Conservation (phyloP, 163 green algal genomes). For the Chloroidium sp. region DNA sequence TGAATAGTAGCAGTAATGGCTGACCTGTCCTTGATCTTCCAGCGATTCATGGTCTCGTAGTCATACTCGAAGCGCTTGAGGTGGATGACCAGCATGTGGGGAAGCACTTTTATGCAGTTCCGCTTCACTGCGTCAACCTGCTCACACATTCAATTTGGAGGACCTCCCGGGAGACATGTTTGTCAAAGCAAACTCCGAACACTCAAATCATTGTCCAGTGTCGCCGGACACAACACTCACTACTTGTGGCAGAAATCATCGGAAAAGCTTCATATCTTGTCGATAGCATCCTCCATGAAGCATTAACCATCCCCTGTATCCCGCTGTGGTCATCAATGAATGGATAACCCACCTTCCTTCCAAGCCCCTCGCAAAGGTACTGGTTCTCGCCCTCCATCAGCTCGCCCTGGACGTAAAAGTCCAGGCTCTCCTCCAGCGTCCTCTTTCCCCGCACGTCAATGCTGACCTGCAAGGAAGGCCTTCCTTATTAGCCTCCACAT, state of each 20-base stretch:
- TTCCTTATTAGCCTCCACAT: too few species aligned
- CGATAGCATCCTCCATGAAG: too few species aligned
- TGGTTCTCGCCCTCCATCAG: conserved; percentile 86
- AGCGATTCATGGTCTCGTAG: conserved; percentile 73
- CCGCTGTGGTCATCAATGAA: background rate
- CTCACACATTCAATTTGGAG: too few species aligned
- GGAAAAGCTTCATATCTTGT: background rate
- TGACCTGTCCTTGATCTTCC: conserved; percentile 60
- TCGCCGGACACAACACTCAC: too few species aligned
- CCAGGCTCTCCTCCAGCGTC: conserved; percentile 59
- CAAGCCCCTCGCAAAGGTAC: conserved; percentile 69
- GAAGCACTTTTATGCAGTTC: conserved; percentile 65
- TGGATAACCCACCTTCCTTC: conserved; percentile 23
- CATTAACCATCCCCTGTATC: too few species aligned
- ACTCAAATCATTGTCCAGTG: too few species aligned
- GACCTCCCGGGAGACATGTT: too few species aligned
- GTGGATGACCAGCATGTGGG: conserved; percentile 75
- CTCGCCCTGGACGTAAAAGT: conserved; percentile 64
- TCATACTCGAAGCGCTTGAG: conserved; percentile 94
- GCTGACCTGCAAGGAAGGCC: conserved; percentile 17
- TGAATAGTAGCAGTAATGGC: background rate
- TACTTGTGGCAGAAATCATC: background rate
- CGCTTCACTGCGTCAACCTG: conserved; percentile 74
- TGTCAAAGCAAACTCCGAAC: too few species aligned
- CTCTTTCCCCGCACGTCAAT: conserved; percentile 71